Percentiles rank a stretch among this genome's conserved stretches.
These are phyloP conservation scores for Choanephora cucurbitarum DNA, from an alignment of 371 early-diverging fungal species.

Conservation along the genomic window DNA sequence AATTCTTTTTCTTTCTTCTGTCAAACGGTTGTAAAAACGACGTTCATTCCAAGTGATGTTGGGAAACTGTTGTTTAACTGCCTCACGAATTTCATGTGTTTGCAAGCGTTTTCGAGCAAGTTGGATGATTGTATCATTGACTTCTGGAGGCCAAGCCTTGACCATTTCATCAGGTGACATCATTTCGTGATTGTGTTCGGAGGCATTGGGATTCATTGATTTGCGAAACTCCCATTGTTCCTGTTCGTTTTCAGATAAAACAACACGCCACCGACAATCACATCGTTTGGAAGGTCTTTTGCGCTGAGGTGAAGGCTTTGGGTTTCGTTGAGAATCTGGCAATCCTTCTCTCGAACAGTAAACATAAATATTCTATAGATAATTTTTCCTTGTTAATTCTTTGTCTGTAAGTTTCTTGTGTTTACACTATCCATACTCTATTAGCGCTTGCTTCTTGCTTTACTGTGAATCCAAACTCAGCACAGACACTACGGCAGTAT, in stretches of 20 bases:
- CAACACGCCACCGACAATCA: slow-evolving; percentile 69
- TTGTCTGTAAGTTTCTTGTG: slow-evolving; percentile 3
- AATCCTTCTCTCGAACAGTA: slow-evolving; percentile 68
- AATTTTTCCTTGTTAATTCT: not conserved
- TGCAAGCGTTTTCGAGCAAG: slow-evolving; percentile 43
- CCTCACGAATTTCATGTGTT: slow-evolving; percentile 59
- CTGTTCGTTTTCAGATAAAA: slow-evolving; percentile 57
- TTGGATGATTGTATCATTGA: slow-evolving; percentile 45
- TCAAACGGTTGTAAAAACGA: slow-evolving; percentile 59
- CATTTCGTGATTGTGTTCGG: slow-evolving; percentile 62
- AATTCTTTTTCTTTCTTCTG: slow-evolving; percentile 60
- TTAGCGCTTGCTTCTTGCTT: slow-evolving; percentile 53
- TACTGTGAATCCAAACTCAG: slow-evolving; percentile 47
- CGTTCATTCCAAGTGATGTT: slow-evolving; percentile 63
- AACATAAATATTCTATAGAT: slow-evolving; percentile 67
- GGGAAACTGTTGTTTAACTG: slow-evolving; percentile 60
- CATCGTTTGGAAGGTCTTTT: slow-evolving; percentile 63
- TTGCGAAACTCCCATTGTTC: slow-evolving; percentile 61
- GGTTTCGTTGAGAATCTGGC: slow-evolving; percentile 59
- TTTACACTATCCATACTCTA: slow-evolving; percentile 27
- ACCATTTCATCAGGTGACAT: slow-evolving; percentile 62
- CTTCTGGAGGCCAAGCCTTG: slow-evolving; percentile 55
- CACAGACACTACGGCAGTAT: slow-evolving; percentile 39
- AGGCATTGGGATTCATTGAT: slow-evolving; percentile 58
- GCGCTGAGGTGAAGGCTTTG: slow-evolving; percentile 56